Evolutionary conservation across 2,329 filamentous ascomycete genomes (phyloP).

Genomic region (Drechmeria coniospora): DNA sequence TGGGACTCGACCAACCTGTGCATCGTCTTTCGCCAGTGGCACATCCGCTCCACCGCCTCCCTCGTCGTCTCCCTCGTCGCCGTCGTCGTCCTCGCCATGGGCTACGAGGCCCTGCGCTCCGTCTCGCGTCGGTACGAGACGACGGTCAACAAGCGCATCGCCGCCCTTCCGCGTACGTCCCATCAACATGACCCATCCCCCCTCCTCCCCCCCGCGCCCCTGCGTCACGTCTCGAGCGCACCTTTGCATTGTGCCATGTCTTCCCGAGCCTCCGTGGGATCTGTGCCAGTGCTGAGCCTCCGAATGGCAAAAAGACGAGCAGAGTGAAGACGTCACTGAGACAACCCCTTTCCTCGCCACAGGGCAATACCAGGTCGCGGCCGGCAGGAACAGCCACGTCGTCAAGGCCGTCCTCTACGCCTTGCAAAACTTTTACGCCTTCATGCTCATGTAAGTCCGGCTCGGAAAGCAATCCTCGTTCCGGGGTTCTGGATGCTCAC

Average conservation of each 20-base stretch:
- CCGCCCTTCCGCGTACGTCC: conserved; percentile 39
- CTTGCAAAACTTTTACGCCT: conserved; percentile 93
- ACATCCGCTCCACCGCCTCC: conserved; percentile 56
- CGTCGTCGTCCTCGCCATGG: conserved; percentile 71
- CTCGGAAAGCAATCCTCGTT: not conserved
- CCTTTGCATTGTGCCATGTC: conserved; percentile 1
- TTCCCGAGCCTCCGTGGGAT: conserved; percentile 4
- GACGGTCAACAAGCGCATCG: conserved; percentile 29
- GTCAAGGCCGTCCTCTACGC: conserved; percentile 76
- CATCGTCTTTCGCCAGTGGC: conserved; percentile 90
- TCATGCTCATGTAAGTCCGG: conserved; percentile 85
- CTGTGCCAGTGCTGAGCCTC: conserved; percentile 16
- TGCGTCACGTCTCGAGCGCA: not conserved
- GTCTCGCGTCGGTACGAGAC: conserved; percentile 62
- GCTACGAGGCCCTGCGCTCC: conserved; percentile 80
- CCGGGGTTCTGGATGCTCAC: not conserved
- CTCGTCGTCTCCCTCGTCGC: conserved; percentile 71
- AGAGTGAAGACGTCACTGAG: conserved; percentile 38
- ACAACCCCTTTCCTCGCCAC: conserved; percentile 46
- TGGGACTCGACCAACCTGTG: conserved; percentile 90
- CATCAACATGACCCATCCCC: not conserved
- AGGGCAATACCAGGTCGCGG: conserved; percentile 54
- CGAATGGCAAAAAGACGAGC: conserved; percentile 7
- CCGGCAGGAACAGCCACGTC: conserved; percentile 55
- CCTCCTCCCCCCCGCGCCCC: not conserved